Percentiles rank a stretch among this genome's conserved stretches.
phyloP scores from a whole-genome alignment of 768 basidiomycete species.

The Tubosaeta sp. region DNA sequence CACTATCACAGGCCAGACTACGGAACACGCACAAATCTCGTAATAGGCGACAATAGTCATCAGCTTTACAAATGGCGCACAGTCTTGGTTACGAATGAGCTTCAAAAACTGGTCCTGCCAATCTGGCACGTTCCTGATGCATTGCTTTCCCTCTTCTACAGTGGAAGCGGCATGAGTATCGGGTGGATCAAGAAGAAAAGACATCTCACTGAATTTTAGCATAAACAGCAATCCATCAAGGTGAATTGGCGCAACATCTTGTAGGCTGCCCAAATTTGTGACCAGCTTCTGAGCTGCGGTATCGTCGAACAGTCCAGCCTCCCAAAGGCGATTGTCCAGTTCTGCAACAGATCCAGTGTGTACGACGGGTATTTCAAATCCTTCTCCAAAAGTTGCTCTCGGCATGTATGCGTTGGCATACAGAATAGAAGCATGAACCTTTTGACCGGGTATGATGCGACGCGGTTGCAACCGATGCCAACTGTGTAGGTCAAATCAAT shows the following conservation, averaged over 20 bases:
- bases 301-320: conserved; percentile 19
- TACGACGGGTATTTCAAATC: too few species aligned
- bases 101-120: conserved; percentile 11
- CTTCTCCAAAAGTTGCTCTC: too few species aligned
- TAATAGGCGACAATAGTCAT: too few species aligned
- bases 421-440: too few species aligned
- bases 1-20: too few species aligned
- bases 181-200: neutral
- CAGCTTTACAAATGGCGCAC: conserved; percentile 10
- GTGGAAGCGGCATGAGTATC: neutral
- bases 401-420: too few species aligned
- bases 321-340: conserved; percentile 10
- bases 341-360: too few species aligned
- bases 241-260: conserved; percentile 11
- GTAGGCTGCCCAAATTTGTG: conserved; percentile 3
- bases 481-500: too few species aligned
- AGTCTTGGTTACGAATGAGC: conserved; percentile 8
- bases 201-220: neutral
- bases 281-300: conserved; percentile 13
- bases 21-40: too few species aligned
- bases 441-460: too few species aligned
- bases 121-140: conserved; percentile 10
- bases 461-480: too few species aligned
- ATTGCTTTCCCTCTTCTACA: conserved; percentile 14
- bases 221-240: conserved; percentile 13